Percentiles rank a stretch among this genome's conserved stretches.
These are phyloP conservation scores for Retiboletus flavoniger DNA, from an alignment of 1,284 basidiomycete species.

Conservation along the genomic window DNA sequence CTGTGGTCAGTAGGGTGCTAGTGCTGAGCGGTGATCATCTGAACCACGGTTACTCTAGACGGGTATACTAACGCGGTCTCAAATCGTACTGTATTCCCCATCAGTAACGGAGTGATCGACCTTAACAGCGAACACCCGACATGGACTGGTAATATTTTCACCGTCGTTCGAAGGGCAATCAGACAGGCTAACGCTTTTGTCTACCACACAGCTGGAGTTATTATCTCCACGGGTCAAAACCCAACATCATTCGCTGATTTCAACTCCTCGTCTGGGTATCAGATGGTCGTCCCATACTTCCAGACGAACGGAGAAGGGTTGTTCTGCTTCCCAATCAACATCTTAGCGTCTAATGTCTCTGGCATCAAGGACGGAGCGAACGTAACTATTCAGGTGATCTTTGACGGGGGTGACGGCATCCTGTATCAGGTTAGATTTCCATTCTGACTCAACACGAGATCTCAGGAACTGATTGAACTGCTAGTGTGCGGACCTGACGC, in stretches of 20 bases:
- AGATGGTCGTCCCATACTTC: slow-evolving; percentile 42
- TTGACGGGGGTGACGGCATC: slow-evolving; percentile 50
- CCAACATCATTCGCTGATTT: slow-evolving; percentile 58
- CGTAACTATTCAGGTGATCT: slow-evolving; percentile 49
- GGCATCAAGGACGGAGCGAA: slow-evolving; percentile 49
- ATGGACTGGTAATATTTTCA: slow-evolving; percentile 37
- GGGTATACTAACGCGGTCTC: slow-evolving; percentile 44
- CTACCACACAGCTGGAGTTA: slow-evolving; percentile 36
- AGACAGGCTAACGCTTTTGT: slow-evolving; percentile 6
- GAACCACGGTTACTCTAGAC: slow-evolving; percentile 33
- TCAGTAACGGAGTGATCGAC: slow-evolving; percentile 45
- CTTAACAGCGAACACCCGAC: slow-evolving; percentile 42
- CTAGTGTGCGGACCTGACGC: slow-evolving; percentile 34
- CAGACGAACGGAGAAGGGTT: slow-evolving; percentile 46
- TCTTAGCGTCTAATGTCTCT: slow-evolving; percentile 43
- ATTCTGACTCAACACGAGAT: neutral
- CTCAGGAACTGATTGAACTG: neutral
- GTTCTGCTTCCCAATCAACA: slow-evolving; percentile 54
- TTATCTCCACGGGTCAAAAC: slow-evolving; percentile 44
- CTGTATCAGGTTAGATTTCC: slow-evolving; percentile 48
- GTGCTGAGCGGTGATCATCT: neutral
- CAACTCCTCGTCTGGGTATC: slow-evolving; percentile 38
- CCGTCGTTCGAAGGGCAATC: neutral
- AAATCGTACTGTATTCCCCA: slow-evolving; percentile 56
- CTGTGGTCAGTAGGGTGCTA: slow-evolving; percentile 40